Percentiles rank a stretch among this genome's conserved stretches.
phyloP scores from a whole-genome alignment of 495 filamentous ascomycete genomes.

The Terfezia boudieri region DNA sequence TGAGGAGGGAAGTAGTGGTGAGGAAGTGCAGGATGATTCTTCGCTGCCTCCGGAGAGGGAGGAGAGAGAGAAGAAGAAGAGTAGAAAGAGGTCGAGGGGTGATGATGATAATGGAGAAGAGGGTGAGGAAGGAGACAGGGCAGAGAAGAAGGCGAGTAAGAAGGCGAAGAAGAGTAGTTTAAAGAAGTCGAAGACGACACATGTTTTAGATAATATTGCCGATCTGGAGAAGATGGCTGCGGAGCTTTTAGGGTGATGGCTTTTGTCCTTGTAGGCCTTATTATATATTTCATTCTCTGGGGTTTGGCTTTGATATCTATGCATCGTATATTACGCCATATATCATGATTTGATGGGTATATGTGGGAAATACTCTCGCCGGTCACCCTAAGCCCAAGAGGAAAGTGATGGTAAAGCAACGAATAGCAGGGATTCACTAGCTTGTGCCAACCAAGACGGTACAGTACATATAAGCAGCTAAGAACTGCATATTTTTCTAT shows the following conservation, averaged over 20 bases:
- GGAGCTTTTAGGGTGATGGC: conserved; percentile 40
- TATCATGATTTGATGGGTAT: too few relatives aligned
- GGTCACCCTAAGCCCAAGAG: too few relatives aligned
- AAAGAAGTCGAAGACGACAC: conserved; percentile 1
- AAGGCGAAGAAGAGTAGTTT: conserved; percentile 28
- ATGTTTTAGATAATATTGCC: not conserved
- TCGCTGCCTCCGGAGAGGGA: not conserved
- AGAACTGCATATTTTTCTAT: too few relatives aligned
- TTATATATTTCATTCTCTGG: too few relatives aligned
- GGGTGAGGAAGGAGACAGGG: conserved; percentile 24
- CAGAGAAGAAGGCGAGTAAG: conserved; percentile 26
- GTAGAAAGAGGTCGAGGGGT: conserved; percentile 9
- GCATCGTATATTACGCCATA: too few relatives aligned
- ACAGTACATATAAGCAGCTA: too few relatives aligned
- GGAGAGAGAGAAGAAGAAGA: conserved; percentile 8
- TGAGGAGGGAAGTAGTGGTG: conserved; percentile 26
- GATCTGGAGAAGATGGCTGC: conserved; percentile 74
- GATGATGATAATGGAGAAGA: conserved; percentile 27
- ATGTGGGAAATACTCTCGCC: too few relatives aligned
- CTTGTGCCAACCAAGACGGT: too few relatives aligned
- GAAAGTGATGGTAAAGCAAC: too few relatives aligned
- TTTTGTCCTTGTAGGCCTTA: too few relatives aligned
- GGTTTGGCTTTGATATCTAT: too few relatives aligned
- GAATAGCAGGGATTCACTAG: too few relatives aligned
- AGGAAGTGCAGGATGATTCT: conserved; percentile 15